A percentile compares a stretch with the other conserved stretches of the same genome.
Conservation (phyloP, 305 asterid genomes). For the Lippia alba region DNA sequence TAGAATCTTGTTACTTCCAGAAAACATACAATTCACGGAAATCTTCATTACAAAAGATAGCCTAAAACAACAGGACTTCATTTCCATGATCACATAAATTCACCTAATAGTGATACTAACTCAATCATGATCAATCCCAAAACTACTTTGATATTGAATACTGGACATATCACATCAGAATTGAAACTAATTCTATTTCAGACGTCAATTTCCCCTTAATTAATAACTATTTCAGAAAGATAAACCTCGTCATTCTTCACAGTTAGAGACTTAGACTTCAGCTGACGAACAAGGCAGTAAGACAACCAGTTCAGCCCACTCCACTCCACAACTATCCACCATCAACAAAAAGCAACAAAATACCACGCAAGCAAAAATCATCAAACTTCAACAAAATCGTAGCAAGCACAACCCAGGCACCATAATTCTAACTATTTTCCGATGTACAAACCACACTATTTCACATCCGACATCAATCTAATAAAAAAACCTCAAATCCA, state of each 20-base stretch:
- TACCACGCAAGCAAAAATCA: background rate
- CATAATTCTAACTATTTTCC: slow-evolving; percentile 26
- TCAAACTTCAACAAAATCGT: slow-evolving; percentile 4
- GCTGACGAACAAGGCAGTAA: background rate
- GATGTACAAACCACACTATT: slow-evolving; percentile 6
- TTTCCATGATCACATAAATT: slow-evolving; percentile 8
- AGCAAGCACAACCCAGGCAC: slow-evolving; percentile 2
- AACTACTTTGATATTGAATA: background rate
- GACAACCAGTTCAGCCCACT: background rate
- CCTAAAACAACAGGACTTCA: slow-evolving; percentile 14
- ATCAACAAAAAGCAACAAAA: slow-evolving; percentile 13
- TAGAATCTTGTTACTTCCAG: background rate
- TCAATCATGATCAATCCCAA: background rate
- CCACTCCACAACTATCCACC: slow-evolving; percentile 7
- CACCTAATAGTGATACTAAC: slow-evolving; percentile 13
- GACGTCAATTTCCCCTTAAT: background rate
- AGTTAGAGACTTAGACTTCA: background rate
- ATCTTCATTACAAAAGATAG: background rate
- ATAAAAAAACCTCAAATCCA: background rate
- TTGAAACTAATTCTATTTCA: background rate
- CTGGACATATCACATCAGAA: background rate
- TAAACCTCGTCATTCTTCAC: slow-evolving; percentile 2
- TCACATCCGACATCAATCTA: slow-evolving; percentile 1
- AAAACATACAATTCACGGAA: slow-evolving; percentile 4
- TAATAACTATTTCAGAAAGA: background rate